Evolutionary conservation across 2,329 filamentous ascomycete genomes (phyloP), one percentile per base, ranked within the genome.

Genomic region (Alternaria solani): DNA sequence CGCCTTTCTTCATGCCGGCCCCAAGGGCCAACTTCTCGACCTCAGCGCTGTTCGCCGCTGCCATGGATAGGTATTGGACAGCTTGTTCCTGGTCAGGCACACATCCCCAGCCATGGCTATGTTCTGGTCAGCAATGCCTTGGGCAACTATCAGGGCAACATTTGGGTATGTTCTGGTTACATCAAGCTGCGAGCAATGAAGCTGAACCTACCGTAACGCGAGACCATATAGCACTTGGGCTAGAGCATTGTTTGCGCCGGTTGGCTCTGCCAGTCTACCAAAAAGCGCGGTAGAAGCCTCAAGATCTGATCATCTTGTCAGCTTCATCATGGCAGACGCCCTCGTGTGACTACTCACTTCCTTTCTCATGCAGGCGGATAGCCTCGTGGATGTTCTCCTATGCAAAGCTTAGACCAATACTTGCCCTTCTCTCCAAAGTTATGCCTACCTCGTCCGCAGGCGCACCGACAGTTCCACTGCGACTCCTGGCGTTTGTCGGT

Each of bases 161-260:
- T 66, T 65, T 57, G 51, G 61, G 65, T 61, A 55, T 54, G 61
- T 55, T 66, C 57, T 56, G 42, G 42, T 41, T 46, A 53, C 51
- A 54, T 51, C 51, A 55, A 47, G 32, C 20, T 41, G 38, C 20
- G 28, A 34, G 39, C 41, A 49, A 54, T 43, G 51, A 47, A 26
- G 36, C 51, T 36, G 38, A 58, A 51, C 87, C 80, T 79, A 94
- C 90, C 93, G 87, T 67, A 97, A 81, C 53, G 94, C 94, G 59
- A 99, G 90, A 4, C 95, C 95, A 76, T 97, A 99, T 54, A 99
- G 86, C 36, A 99, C 95, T 81, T 99, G 94, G 72, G 93, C 95
- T 65, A 99, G 85, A 41, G 95, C 92, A 80, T 98, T 97, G 76
- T 97, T 97, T 51, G 90, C 88, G 25, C 92, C 93, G 55, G 88